phyloP scores from a whole-genome alignment of 352 stramenopile species.

The Pythium angustatum region DNA sequence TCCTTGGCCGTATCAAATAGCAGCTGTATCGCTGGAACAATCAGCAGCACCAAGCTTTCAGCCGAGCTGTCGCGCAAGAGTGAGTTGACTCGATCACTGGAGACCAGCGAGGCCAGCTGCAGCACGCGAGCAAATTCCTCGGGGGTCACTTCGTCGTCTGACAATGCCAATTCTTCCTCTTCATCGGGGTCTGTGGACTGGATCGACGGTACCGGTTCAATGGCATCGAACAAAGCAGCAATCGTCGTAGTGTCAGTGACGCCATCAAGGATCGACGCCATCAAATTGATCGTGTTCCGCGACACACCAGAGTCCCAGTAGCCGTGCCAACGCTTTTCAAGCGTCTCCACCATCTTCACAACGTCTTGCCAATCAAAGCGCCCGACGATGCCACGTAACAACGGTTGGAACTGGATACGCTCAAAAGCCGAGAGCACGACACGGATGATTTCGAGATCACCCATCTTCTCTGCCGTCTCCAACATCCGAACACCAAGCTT shows the following conservation, averaged over 20 bases:
- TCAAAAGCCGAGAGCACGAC: neutral
- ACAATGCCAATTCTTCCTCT: neutral
- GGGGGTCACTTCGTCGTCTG: neutral
- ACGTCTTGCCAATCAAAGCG: neutral
- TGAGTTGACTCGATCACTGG: neutral
- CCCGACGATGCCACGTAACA: neutral
- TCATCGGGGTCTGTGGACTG: neutral
- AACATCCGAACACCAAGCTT: neutral
- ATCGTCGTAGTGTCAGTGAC: slow-evolving; percentile 1
- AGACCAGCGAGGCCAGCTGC: neutral
- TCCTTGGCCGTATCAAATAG: neutral
- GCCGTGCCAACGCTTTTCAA: neutral
- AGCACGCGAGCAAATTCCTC: neutral
- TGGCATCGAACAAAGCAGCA: neutral
- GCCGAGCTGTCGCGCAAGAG: neutral
- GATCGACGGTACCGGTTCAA: neutral
- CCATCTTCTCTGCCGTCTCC: neutral
- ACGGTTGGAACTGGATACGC: slow-evolving; percentile 8
- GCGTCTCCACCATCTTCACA: neutral
- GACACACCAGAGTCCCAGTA: neutral
- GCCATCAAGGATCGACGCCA: slow-evolving; percentile 14
- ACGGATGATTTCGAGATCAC: neutral
- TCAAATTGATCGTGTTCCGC: slow-evolving; percentile 8
- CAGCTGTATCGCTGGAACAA: neutral
- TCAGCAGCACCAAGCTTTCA: neutral